Evolutionary conservation across 805 yeast species (phyloP).

Genomic region (Barnettozyma vustinii): DNA sequence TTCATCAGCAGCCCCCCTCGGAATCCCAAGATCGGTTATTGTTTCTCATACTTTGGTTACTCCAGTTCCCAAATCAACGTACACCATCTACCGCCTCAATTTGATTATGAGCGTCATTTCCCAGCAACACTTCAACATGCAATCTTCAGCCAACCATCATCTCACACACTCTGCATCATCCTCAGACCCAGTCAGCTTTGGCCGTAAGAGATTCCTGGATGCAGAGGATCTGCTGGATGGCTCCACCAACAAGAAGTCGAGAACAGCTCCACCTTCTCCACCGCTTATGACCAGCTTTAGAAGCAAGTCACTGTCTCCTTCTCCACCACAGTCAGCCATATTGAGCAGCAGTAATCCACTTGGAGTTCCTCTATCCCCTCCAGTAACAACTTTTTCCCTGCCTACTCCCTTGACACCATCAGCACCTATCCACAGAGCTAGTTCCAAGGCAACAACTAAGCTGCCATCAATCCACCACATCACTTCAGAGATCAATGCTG

Average conservation of each 20-base stretch:
- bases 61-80: constrained; percentile 5
- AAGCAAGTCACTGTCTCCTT: constrained; percentile 21
- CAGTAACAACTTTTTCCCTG: constrained; percentile 12
- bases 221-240: constrained; percentile 6
- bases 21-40: background rate
- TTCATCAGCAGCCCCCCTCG: background rate
- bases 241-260: constrained; percentile 29
- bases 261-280: constrained; percentile 43
- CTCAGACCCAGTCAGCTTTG: constrained; percentile 7
- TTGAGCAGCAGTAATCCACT: background rate
- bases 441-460: constrained; percentile 13
- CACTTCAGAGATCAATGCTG: constrained; percentile 7
- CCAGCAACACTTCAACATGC: constrained; percentile 9
- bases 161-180: constrained; percentile 6
- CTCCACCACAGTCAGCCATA: background rate
- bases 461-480: constrained; percentile 11
- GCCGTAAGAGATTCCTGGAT: constrained; percentile 23
- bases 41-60: constrained; percentile 3
- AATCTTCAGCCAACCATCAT: constrained; percentile 6
- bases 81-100: background rate
- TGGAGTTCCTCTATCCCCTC: constrained; percentile 9
- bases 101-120: background rate
- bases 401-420: constrained; percentile 10
- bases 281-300: constrained; percentile 21
- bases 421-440: constrained; percentile 23